Conservation (phyloP, 805 yeast genomes). For the Candida taoyuanica region DNA sequence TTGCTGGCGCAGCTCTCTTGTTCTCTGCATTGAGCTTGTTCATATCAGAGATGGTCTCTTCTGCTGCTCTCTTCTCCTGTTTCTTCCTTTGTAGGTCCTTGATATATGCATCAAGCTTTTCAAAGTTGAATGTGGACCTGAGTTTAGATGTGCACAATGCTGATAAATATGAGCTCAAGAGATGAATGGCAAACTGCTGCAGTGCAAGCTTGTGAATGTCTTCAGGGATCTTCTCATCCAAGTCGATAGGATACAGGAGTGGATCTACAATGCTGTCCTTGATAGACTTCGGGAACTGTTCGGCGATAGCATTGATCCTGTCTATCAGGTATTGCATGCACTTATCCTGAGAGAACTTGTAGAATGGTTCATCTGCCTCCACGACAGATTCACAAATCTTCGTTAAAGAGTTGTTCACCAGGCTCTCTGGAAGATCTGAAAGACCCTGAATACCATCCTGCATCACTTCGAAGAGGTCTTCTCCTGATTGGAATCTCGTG, state of each 20-base stretch:
- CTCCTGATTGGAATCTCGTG: conserved; percentile 33
- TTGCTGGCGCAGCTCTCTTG: conserved; percentile 12
- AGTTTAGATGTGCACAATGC: conserved; percentile 18
- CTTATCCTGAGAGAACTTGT: conserved; percentile 38
- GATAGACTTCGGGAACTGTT: conserved; percentile 36
- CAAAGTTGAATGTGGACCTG: conserved; percentile 30
- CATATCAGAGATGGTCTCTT: conserved; percentile 29
- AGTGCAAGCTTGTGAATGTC: conserved; percentile 34
- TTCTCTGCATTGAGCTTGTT: conserved; percentile 21
- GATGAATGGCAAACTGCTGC: conserved; percentile 39
- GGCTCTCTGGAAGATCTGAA: conserved; percentile 13
- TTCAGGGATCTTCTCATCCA: conserved; percentile 30
- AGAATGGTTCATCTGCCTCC: conserved; percentile 42
- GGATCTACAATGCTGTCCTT: conserved; percentile 24
- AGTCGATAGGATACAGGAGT: conserved; percentile 26
- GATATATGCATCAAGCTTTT: conserved; percentile 28
- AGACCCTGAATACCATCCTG: conserved; percentile 16
- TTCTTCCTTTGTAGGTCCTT: conserved; percentile 16
- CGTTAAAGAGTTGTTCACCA: conserved; percentile 21
- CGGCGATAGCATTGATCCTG: conserved; percentile 34
- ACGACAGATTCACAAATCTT: conserved; percentile 36
- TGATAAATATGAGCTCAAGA: conserved; percentile 43
- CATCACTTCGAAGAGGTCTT: conserved; percentile 40
- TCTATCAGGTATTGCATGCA: conserved; percentile 34
- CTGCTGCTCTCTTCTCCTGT: conserved; percentile 27